Conservation (phyloP, 31 red algal species). For the Asparagopsis taxiformis region DNA sequence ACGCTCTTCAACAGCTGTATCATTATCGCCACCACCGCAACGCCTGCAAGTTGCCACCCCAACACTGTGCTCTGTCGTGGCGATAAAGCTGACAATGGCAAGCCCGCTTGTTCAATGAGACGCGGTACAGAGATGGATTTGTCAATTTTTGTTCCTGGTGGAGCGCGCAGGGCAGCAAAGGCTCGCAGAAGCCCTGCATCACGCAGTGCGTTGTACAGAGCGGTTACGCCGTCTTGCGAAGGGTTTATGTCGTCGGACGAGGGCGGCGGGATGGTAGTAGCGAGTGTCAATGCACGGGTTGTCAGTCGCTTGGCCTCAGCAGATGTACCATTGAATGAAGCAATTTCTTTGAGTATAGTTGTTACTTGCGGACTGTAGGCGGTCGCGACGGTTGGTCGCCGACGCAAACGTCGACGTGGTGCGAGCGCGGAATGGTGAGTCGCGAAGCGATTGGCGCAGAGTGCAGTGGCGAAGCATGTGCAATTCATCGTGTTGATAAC, state of each 20-base stretch:
- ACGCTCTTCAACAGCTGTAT: neutral
- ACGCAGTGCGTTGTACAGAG: neutral
- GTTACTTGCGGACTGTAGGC: neutral
- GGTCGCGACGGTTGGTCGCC: too few relatives aligned
- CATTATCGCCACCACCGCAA: constrained; percentile 14
- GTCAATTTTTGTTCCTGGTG: neutral
- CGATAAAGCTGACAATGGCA: constrained; percentile 38
- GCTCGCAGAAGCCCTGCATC: neutral
- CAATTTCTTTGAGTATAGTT: neutral
- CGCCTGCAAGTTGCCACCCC: constrained; percentile 48
- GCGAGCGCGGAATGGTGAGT: too few relatives aligned
- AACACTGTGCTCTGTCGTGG: constrained; percentile 14
- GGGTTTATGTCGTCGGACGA: neutral
- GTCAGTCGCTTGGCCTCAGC: neutral
- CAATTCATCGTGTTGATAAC: too few relatives aligned
- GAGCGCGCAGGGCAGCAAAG: neutral
- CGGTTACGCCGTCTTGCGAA: neutral
- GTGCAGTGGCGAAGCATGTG: too few relatives aligned
- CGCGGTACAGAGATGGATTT: constrained; percentile 2
- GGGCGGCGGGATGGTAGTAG: neutral
- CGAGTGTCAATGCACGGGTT: neutral
- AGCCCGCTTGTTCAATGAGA: constrained; percentile 8
- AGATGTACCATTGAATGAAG: neutral
- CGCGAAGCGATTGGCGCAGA: too few relatives aligned
- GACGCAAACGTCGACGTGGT: too few relatives aligned